A percentile compares a stretch with the other conserved stretches of the same genome.
These are phyloP conservation scores for Aspergillus phoenicis DNA, from an alignment of 2,329 filamentous ascomycete species.

Conservation along the genomic window DNA sequence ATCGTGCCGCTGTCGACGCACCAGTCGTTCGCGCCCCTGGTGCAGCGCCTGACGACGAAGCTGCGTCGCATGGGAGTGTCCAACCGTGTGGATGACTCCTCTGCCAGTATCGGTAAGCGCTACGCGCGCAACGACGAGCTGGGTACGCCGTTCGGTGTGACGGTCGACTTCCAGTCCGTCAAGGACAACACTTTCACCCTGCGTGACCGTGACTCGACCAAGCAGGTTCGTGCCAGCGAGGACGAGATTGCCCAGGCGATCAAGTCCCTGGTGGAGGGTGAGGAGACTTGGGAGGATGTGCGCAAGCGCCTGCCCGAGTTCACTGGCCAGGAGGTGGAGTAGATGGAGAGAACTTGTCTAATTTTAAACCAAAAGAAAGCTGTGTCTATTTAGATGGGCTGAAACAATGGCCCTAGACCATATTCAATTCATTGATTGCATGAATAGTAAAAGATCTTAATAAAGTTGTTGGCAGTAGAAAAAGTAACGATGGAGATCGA, in stretches of 20 bases:
- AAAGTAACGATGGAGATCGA: no score
- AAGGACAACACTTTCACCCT: conserved; percentile 85
- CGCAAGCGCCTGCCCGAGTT: conserved; percentile 79
- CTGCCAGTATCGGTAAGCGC: conserved; percentile 89
- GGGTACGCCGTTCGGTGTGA: conserved; percentile 90
- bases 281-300: conserved; percentile 70
- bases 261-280: conserved; percentile 63
- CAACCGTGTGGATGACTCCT: conserved; percentile 85
- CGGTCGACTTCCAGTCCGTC: conserved; percentile 92
- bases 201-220: conserved; percentile 85
- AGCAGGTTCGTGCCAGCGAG: conserved; percentile 82
- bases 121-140: conserved; percentile 95
- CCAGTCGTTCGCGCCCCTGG: conserved; percentile 75
- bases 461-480: no score
- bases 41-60: conserved; percentile 71
- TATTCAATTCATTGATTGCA: no score
- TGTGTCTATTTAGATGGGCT: not conserved
- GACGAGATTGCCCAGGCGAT: conserved; percentile 78
- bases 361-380: not conserved
- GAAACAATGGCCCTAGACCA: not conserved
- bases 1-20: conserved; percentile 86
- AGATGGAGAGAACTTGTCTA: conserved; percentile 21
- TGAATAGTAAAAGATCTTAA: no score
- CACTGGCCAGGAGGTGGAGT: conserved; percentile 68
- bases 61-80: conserved; percentile 77